Percentiles rank a stretch among this genome's conserved stretches.
phyloP scores from a whole-genome alignment of 495 filamentous ascomycete genomes.

The Margaritispora aquatica region DNA sequence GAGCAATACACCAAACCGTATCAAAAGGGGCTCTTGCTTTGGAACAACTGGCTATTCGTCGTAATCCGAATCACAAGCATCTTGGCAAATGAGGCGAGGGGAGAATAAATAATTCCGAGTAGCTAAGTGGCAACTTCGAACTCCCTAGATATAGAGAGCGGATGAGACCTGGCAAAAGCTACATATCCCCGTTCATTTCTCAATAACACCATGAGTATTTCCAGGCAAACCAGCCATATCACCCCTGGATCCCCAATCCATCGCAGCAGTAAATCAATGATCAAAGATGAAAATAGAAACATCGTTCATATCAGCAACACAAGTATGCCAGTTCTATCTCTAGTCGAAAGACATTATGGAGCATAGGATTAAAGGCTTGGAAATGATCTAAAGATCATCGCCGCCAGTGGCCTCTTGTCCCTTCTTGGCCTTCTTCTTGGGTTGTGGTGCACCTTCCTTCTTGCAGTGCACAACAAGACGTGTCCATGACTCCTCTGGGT shows the following conservation, averaged over 20 bases:
- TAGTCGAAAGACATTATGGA: conserved; percentile 22
- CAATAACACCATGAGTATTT: neutral
- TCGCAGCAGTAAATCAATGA: conserved; percentile 37
- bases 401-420: conserved; percentile 22
- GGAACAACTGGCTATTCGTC: no score
- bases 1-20: no score
- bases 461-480: conserved; percentile 78
- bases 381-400: conserved; percentile 22
- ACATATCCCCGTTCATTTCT: neutral
- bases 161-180: neutral
- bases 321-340: conserved; percentile 5
- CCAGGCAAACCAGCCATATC: neutral
- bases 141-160: neutral
- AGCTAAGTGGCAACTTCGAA: neutral
- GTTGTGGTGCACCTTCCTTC: conserved; percentile 43
- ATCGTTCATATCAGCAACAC: conserved; percentile 12
- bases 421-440: conserved; percentile 30
- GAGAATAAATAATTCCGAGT: neutral
- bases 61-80: no score
- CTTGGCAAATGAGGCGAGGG: neutral
- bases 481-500: conserved; percentile 72
- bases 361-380: neutral
- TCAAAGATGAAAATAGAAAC: neutral
- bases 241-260: neutral
- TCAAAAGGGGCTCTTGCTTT: no score